Evolutionary conservation across 768 basidiomycete genomes (phyloP), one percentile per base, ranked within the genome.

Genomic region (Dioszegia hungarica): DNA sequence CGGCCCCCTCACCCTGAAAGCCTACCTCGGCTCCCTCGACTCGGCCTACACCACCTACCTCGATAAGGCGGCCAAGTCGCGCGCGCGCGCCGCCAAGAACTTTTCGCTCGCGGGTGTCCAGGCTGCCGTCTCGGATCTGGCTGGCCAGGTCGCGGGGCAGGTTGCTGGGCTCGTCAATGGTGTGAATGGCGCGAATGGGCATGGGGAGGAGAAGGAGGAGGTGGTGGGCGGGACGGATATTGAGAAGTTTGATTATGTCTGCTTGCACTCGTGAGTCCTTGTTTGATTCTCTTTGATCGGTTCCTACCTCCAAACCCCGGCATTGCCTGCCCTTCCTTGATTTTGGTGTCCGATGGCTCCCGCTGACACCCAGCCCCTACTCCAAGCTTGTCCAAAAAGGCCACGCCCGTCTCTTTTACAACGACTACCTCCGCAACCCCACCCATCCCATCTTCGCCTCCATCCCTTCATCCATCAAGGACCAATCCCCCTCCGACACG

Each of bases 301-400:
- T 34, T 33, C 31, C 14, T 33, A 6, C 31, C 14, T 33, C 31
- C 31, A 33, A 14, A 6, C 31, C 6, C 31, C 14, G 31, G 8
- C 31, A 33, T 33, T 17, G 22, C 31, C 24, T 36, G 14, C 20
- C 39, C 6, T 40, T 22, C 39, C 20, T 8, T 17, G 5, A 40
- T n/a, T 40, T 34, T 34, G 8, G 10, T 36, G 10, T 19, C 47
- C 8, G n/a, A 2, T 38, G 17, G 6, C 25, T 15, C 5, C 5
- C 2, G 43, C 45, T 58, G 41, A 46, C 24, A 6, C n/a, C 20
- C 47, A 87, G 86, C 57, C 95, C 95, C 0, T 99, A 97, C 78
- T 94, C 95, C 80, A 99, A 99, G 80, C 89, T 95, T 75, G 93
- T 95, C 52, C 88, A 95, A 77, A 99, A 97, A 79, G 92, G 90